Percentiles rank a stretch among this genome's conserved stretches.
phyloP scores from a whole-genome alignment of 1,284 basidiomycete genomes.

The Heterobasidion parviporum region DNA sequence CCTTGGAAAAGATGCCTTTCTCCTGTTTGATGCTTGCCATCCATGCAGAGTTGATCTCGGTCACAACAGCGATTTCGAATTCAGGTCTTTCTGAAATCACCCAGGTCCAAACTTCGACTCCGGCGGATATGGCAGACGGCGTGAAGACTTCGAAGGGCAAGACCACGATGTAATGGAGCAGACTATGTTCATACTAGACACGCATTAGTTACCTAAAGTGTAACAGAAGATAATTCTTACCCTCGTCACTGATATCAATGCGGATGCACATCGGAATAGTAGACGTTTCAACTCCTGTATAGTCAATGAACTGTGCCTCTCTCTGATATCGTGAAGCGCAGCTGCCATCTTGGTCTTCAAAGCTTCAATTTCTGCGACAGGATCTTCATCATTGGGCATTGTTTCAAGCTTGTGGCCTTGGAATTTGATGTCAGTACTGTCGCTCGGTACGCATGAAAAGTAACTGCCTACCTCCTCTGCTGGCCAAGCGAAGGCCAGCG shows the following conservation, averaged over 20 bases:
- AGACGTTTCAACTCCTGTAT: slow-evolving; percentile 80
- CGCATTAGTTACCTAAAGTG: neutral
- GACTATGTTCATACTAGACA: slow-evolving; percentile 71
- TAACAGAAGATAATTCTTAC: slow-evolving; percentile 29
- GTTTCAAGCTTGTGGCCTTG: slow-evolving; percentile 53
- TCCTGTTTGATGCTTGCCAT: slow-evolving; percentile 68
- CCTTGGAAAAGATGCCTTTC: slow-evolving; percentile 78
- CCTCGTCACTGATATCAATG: slow-evolving; percentile 61
- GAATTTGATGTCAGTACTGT: neutral
- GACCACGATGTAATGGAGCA: slow-evolving; percentile 83
- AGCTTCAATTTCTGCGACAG: slow-evolving; percentile 50
- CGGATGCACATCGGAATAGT: slow-evolving; percentile 83
- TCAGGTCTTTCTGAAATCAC: slow-evolving; percentile 83
- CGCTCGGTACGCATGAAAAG: neutral
- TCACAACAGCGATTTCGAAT: slow-evolving; percentile 70
- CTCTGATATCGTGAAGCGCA: slow-evolving; percentile 60
- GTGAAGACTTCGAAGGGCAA: slow-evolving; percentile 89
- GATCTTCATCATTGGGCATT: slow-evolving; percentile 48
- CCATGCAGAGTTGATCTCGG: slow-evolving; percentile 88
- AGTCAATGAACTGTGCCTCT: slow-evolving; percentile 64
- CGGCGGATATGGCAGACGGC: slow-evolving; percentile 78
- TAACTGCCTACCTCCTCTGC: slow-evolving; percentile 29
- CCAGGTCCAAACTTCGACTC: slow-evolving; percentile 97
- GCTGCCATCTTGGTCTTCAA: slow-evolving; percentile 66
- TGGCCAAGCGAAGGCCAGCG: slow-evolving; percentile 67